Percentiles rank a stretch among this genome's conserved stretches.
These are phyloP conservation scores for Barbarea vulgaris DNA, from an alignment of 345 rosid genomes.

Conservation along the genomic window DNA sequence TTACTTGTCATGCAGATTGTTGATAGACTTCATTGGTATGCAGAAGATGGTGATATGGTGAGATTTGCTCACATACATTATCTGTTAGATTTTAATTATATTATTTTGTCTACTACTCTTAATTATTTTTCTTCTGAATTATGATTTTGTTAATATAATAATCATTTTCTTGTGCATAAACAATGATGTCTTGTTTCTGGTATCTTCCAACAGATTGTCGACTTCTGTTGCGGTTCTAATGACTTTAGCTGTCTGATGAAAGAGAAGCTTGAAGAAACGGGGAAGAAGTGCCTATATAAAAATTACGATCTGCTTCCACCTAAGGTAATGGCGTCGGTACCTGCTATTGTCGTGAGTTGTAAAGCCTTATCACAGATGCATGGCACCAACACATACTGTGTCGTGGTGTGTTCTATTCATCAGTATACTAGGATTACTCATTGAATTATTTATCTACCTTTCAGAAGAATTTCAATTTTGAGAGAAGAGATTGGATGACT, in stretches of 20 bases:
- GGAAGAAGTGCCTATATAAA: slow-evolving; percentile 80
- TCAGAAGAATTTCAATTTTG: slow-evolving; percentile 75
- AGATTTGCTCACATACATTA: slow-evolving; percentile 32
- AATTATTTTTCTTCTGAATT: neutral
- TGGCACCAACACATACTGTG: neutral
- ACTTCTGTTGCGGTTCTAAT: slow-evolving; percentile 96
- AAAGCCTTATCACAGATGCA: slow-evolving; percentile 1
- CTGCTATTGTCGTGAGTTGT: slow-evolving; percentile 15
- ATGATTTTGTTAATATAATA: neutral
- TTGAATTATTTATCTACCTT: slow-evolving; percentile 14
- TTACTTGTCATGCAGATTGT: slow-evolving; percentile 64
- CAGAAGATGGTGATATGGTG: slow-evolving; percentile 83
- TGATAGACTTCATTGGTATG: slow-evolving; percentile 84
- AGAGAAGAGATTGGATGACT: slow-evolving; percentile 85
- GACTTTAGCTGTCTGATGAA: slow-evolving; percentile 87
- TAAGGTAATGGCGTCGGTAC: slow-evolving; percentile 56
- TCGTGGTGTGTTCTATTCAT: neutral
- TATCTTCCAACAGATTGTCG: slow-evolving; percentile 68
- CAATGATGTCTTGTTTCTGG: slow-evolving; percentile 22
- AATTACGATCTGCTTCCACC: slow-evolving; percentile 76
- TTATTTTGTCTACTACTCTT: neutral
- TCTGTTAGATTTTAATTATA: neutral
- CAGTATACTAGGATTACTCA: slow-evolving; percentile 19
- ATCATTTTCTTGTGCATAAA: slow-evolving; percentile 10
- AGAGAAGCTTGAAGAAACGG: slow-evolving; percentile 73